A percentile compares a stretch with the other conserved stretches of the same genome.
Evolutionary conservation across 2,329 filamentous ascomycete genomes (phyloP).

Genomic region (Aspergillus thermomutatus): DNA sequence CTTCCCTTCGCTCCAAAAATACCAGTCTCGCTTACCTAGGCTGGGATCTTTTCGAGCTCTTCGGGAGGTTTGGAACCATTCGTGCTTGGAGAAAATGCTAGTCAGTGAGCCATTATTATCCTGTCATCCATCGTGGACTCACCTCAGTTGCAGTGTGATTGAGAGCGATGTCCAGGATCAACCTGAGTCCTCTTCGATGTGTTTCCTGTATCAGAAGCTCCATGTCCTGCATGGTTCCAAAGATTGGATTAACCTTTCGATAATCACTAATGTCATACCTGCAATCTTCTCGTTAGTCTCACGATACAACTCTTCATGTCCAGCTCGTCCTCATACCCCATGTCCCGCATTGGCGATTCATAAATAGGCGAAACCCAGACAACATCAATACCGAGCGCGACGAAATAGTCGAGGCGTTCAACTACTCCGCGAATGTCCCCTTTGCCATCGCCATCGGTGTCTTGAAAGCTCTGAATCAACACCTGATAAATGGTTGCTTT

Average conservation of each 20-base stretch:
- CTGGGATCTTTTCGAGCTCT: slow-evolving; percentile 53
- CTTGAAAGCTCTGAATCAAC: slow-evolving; percentile 33
- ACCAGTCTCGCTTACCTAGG: slow-evolving; percentile 63
- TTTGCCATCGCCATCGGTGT: slow-evolving; percentile 32
- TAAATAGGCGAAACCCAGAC: slow-evolving; percentile 46
- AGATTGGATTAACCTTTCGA: slow-evolving; percentile 46
- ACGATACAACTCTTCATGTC: neutral
- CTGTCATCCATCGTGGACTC: slow-evolving; percentile 24
- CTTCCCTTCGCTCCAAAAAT: slow-evolving; percentile 50
- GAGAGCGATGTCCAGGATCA: slow-evolving; percentile 49
- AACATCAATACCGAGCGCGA: slow-evolving; percentile 28
- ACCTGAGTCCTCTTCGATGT: slow-evolving; percentile 45
- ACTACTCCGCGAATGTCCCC: slow-evolving; percentile 33
- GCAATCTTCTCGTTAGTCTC: neutral
- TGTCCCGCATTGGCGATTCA: slow-evolving; percentile 48
- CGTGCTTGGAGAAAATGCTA: slow-evolving; percentile 46
- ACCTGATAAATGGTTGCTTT: slow-evolving; percentile 32
- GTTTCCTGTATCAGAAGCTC: slow-evolving; percentile 43
- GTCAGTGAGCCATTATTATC: slow-evolving; percentile 50
- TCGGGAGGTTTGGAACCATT: slow-evolving; percentile 64
- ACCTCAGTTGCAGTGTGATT: slow-evolving; percentile 40
- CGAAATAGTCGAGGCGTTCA: slow-evolving; percentile 28
- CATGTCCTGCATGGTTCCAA: slow-evolving; percentile 46
- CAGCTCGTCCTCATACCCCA: slow-evolving; percentile 44
- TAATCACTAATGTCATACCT: slow-evolving; percentile 53